These are phyloP conservation scores for Plenodomus tracheiphilus DNA, from an alignment of 2,329 filamentous ascomycete genomes.

Conservation along the genomic window DNA sequence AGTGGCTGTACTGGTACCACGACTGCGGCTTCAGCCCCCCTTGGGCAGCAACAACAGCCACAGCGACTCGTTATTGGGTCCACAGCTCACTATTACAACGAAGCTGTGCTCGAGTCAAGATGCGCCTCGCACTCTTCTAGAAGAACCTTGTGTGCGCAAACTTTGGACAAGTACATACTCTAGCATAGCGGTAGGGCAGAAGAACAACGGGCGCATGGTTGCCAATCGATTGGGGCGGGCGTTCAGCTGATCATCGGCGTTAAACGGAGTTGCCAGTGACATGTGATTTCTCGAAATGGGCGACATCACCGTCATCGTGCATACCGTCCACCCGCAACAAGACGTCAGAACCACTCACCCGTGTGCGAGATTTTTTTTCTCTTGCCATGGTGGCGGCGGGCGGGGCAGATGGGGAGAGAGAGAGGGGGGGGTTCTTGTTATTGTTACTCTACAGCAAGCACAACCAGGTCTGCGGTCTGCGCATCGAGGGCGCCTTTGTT, in stretches of 20 bases:
- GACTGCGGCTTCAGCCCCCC: not conserved
- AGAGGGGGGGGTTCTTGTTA: not conserved
- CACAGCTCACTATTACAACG: not conserved
- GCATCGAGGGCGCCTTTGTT: too few species aligned
- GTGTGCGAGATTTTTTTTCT: too few species aligned
- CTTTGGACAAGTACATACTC: too few species aligned
- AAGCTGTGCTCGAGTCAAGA: slow-evolving; percentile 3
- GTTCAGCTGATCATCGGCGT: not conserved
- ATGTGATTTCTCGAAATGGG: slow-evolving; percentile 17
- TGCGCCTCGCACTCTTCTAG: slow-evolving; percentile 16
- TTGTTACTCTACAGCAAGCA: too few species aligned
- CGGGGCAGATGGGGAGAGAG: slow-evolving; percentile 2
- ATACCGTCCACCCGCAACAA: slow-evolving; percentile 26
- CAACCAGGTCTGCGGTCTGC: too few species aligned
- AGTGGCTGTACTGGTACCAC: too few species aligned
- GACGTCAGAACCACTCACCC: too few species aligned
- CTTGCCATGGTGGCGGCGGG: slow-evolving; percentile 7
- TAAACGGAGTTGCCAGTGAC: not conserved
- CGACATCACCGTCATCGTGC: slow-evolving; percentile 35
- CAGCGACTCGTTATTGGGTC: not conserved
- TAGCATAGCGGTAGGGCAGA: slow-evolving; percentile 10
- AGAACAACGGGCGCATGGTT: too few species aligned
- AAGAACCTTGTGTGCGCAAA: slow-evolving; percentile 4
- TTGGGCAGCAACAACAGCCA: not conserved
- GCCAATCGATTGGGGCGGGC: slow-evolving; percentile 3